Base-by-base conservation (phyloP, 2,329 filamentous ascomycete species). In the Hirsutella minnesotensis region DNA sequence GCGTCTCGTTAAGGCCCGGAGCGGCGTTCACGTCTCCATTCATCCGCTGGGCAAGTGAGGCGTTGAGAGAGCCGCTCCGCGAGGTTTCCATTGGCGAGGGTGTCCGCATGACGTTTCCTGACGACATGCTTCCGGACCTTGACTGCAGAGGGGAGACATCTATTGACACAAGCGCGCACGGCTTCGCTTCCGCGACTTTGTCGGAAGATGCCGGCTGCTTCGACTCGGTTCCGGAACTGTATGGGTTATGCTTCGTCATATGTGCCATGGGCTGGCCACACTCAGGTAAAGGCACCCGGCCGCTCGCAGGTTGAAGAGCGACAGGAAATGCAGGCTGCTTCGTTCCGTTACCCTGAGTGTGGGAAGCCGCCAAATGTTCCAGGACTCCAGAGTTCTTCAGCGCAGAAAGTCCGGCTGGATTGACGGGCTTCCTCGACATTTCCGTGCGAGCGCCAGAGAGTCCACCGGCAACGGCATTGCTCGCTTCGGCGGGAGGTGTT, bases 81-180 rank as follows among this genome's bases (percentile, higher is more conserved):
- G 37, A 40, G 18, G 42, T 18, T 12, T 49, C 51, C n/a, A 46
- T 29, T 7, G 46, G 47, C 2, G 49, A 48, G 0, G 48, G 48
- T 5, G 49, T 49, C 12, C 44, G 41, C 16, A 50, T 12, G 18
- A 48, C 41, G 34, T 39, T 19, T 10, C 35, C 38, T 1, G 49
- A 51, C 2, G 49, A 47, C 19, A 44, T 40, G 19, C 51, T 49
- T 30, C 49, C 44, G 1, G 44, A 43, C 22, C 51, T 44, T 15
- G 46, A 31, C 9, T 44, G 44, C 13, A 44, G 31, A 9, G 49
- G 33, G 3, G 46, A 15, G 46, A 48, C 16, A 49, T 41, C 9
- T 47, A 43, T 27, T 12, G 24, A 12, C 24, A 12, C 24, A 27
- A 12, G 44, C 43, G 10, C 35, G 44, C 43, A 18, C 43, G 43